Conservation (phyloP, 345 rosid genomes). For the Pseudoturritis turrita region DNA sequence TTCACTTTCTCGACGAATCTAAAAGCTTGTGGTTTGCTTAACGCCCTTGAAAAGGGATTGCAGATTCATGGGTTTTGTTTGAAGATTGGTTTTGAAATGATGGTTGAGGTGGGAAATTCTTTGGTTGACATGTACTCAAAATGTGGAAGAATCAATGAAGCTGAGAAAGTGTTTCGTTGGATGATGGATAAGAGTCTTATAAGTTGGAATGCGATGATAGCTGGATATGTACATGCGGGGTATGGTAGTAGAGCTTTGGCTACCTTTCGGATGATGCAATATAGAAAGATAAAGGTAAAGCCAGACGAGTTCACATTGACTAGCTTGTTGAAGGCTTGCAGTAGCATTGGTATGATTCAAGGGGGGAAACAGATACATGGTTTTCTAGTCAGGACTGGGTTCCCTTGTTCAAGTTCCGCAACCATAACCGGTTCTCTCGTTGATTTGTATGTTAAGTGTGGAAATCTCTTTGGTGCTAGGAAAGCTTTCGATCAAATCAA, state of each 20-base stretch:
- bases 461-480: constrained; percentile 47
- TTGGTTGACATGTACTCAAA: constrained; percentile 75
- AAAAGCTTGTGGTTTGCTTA: constrained; percentile 63
- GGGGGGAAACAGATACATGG: constrained; percentile 68
- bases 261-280: constrained; percentile 51
- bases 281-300: constrained; percentile 29
- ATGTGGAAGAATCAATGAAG: constrained; percentile 62
- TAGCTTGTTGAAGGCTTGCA: constrained; percentile 68
- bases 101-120: constrained; percentile 68
- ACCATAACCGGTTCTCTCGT: constrained; percentile 61
- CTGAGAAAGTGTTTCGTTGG: constrained; percentile 41
- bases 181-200: constrained; percentile 50
- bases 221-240: constrained; percentile 52
- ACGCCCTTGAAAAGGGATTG: constrained; percentile 42
- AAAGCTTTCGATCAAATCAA: constrained; percentile 51
- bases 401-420: constrained; percentile 37
- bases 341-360: constrained; percentile 39
- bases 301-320: constrained; percentile 73
- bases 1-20: constrained; percentile 69
- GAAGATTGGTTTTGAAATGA: constrained; percentile 47
- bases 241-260: constrained; percentile 51
- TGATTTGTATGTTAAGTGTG: constrained; percentile 74
- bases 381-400: constrained; percentile 53
- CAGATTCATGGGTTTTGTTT: constrained; percentile 62
- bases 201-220: constrained; percentile 78